Evolutionary conservation across 805 yeast species (phyloP), one percentile per base, ranked within the genome.

Genomic region (Ogataea siamensis): DNA sequence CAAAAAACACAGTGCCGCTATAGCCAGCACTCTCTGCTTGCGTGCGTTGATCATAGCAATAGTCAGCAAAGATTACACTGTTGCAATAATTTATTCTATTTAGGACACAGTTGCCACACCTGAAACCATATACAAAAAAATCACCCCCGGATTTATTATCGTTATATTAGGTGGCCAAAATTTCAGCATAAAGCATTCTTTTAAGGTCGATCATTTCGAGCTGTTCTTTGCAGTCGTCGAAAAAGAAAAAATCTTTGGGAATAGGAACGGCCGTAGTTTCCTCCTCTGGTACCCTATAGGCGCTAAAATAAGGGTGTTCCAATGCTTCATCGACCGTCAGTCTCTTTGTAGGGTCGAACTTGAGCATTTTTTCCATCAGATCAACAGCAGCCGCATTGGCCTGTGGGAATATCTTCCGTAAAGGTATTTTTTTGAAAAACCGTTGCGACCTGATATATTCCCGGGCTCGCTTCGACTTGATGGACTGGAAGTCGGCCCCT

Each of bases 321-420:
- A 91, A 70, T 0, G 96, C 95, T 42, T 83, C 83, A 31, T 75
- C 83, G 4, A 87, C 96, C 1, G 87, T 76, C 47, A 91, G 82
- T 53, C 99, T 70, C 51, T 83, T 78, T 3, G 70, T 61, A 1
- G 97, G 96, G 54, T 88, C 86, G 58, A 91, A 91, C 3, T 82
- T 74, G 28, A 91, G 71, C 70, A 91, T 73, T 47, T 71, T 79
- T 18, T 81, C 87, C 49, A 85, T 60, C 33, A 85, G 64, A 55
- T 83, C 89, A 28, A 76, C 57, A 3, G 73, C 78, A 33, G 60
- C 41, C 2, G 80, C 77, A 44, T 73, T 69, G 8, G 66, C 65
- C 51, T 67, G 65, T 2, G 77, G 68, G 55, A 77, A 78, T 16
- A 77, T 59, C 26, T 66, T 64, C 21, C 59, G 62, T 40, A 78